Evolutionary conservation across 1,139 yeast genomes (phyloP).

Genomic region (Hansenula sp.): DNA sequence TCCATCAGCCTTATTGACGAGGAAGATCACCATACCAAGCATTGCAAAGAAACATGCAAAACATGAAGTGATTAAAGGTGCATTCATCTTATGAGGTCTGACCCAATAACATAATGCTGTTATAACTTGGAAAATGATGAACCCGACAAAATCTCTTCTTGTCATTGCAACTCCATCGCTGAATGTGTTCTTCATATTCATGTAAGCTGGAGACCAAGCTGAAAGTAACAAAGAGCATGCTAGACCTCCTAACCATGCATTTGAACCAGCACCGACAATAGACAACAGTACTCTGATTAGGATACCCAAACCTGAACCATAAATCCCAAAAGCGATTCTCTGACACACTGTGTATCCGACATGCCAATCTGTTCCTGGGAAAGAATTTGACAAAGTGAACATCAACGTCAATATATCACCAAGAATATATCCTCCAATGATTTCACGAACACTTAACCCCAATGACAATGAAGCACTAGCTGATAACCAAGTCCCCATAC

Average conservation of each 20-base stretch:
- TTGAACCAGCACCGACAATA: constrained; percentile 37
- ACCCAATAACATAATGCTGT: constrained; percentile 32
- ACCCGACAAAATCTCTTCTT: constrained; percentile 37
- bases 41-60: constrained; percentile 36
- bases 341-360: constrained; percentile 42
- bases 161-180: constrained; percentile 32
- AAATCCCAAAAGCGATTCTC: constrained; percentile 41
- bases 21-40: constrained; percentile 35
- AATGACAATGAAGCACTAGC: constrained; percentile 35
- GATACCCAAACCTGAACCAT: constrained; percentile 38
- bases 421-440: constrained; percentile 35
- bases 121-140: constrained; percentile 37
- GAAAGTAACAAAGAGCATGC: constrained; percentile 31
- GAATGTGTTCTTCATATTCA: constrained; percentile 31
- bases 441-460: constrained; percentile 36
- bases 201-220: constrained; percentile 31
- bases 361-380: constrained; percentile 40
- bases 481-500: constrained; percentile 38
- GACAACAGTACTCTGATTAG: constrained; percentile 36
- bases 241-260: constrained; percentile 38
- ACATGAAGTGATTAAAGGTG: constrained; percentile 33
- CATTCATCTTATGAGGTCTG: constrained; percentile 35
- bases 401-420: constrained; percentile 37
- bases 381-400: constrained; percentile 36
- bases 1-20: constrained; percentile 31